A percentile compares a stretch with the other conserved stretches of the same genome.
Conservation (phyloP, 23 red algal genomes). For the Chondrus crispus region DNA sequence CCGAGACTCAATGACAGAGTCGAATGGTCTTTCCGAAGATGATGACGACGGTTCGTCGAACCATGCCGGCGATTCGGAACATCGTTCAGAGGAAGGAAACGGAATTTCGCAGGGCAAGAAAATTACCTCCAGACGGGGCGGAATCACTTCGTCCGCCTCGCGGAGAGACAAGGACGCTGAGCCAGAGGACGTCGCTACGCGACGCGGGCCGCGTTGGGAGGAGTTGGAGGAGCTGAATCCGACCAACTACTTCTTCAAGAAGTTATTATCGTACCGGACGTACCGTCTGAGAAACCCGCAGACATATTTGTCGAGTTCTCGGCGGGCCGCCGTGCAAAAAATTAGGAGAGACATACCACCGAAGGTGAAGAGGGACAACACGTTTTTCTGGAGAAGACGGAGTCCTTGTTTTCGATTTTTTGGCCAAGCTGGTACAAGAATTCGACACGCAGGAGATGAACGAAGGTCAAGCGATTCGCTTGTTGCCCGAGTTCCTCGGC, state of each 20-base stretch:
- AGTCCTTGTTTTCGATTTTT: not conserved
- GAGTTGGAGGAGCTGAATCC: not conserved
- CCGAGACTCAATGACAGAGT: no score
- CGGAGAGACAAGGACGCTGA: not conserved
- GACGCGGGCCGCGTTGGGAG: not conserved
- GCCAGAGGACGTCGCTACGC: not conserved
- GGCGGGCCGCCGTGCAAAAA: not conserved
- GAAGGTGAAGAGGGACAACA: not conserved
- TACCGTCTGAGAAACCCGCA: not conserved
- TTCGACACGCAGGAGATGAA: not conserved
- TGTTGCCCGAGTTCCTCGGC: not conserved
- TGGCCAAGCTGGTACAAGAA: not conserved
- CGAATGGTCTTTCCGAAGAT: no score
- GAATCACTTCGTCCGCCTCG: no score
- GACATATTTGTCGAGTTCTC: not conserved
- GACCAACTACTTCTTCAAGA: not conserved
- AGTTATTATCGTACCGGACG: not conserved
- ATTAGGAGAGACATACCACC: not conserved
- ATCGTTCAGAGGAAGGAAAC: no score
- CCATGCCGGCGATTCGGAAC: no score
- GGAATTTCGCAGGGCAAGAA: no score
- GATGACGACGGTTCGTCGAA: no score
- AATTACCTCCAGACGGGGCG: no score
- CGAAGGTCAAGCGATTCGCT: not conserved
- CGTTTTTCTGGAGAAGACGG: not conserved